These are phyloP conservation scores for Prunus dulcis DNA, from an alignment of 306 rosid species.

Conservation along the genomic window DNA sequence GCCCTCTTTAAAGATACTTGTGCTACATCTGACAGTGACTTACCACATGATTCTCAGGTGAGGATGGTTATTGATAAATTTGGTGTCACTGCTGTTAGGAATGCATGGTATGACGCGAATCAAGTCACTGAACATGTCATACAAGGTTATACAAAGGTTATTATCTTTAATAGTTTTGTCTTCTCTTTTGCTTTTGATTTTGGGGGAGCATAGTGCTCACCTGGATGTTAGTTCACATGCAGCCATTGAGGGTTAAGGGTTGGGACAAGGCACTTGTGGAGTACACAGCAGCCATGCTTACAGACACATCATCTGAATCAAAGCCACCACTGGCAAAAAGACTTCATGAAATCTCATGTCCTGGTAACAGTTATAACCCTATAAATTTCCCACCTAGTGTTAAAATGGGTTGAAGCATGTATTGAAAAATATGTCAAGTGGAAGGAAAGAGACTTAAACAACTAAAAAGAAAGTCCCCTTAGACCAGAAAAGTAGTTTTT, in stretches of 20 bases:
- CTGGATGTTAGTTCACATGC: constrained; percentile 33
- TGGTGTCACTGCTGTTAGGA: constrained; percentile 69
- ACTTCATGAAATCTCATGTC: constrained; percentile 79
- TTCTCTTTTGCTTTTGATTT: neutral
- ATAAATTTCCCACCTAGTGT: constrained; percentile 13
- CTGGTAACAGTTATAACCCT: constrained; percentile 51
- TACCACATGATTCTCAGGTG: constrained; percentile 43
- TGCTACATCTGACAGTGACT: constrained; percentile 26
- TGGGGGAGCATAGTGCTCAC: constrained; percentile 29
- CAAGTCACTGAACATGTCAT: constrained; percentile 57
- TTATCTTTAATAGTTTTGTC: constrained; percentile 7
- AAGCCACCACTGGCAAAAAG: constrained; percentile 60
- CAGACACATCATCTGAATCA: constrained; percentile 57
- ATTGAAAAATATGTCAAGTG: neutral
- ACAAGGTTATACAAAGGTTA: constrained; percentile 82
- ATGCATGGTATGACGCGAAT: constrained; percentile 76
- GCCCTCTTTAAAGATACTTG: constrained; percentile 1
- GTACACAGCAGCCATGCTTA: constrained; percentile 76
- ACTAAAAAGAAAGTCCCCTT: too few species aligned
- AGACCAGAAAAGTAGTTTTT: too few species aligned
- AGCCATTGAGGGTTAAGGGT: constrained; percentile 85
- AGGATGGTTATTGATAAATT: constrained; percentile 68
- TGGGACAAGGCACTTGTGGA: constrained; percentile 93
- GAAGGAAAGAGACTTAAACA: too few species aligned
- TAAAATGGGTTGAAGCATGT: neutral